phyloP scores from a whole-genome alignment of 345 rosid genomes.

The Durio zibethinus region DNA sequence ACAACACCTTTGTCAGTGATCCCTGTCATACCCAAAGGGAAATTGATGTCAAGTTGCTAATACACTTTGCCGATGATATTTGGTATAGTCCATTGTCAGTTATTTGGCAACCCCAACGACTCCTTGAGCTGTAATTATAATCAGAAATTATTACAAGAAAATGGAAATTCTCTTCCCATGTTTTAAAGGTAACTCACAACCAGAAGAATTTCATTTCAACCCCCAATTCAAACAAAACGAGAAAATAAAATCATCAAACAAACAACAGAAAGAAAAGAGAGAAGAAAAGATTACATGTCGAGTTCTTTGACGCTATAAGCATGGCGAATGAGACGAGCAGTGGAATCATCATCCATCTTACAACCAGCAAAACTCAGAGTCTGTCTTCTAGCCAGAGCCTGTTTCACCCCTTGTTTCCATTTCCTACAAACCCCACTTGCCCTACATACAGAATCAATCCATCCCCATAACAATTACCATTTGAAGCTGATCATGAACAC shows the following conservation, averaged over 20 bases:
- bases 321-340: conserved; percentile 61
- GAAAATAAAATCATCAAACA: neutral
- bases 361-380: conserved; percentile 71
- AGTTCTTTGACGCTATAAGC: conserved; percentile 84
- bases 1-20: conserved; percentile 87
- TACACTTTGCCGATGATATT: conserved; percentile 71
- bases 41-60: conserved; percentile 61
- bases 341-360: conserved; percentile 83
- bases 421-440: conserved; percentile 79
- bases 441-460: conserved; percentile 33
- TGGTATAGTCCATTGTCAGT: conserved; percentile 71
- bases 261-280: neutral
- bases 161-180: no score
- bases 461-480: no score
- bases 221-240: neutral
- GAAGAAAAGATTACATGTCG: conserved; percentile 54
- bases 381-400: conserved; percentile 62
- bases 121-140: conserved; percentile 57
- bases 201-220: no score
- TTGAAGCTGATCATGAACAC: neutral
- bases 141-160: neutral
- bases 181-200: no score
- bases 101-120: conserved; percentile 91
- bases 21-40: conserved; percentile 83
- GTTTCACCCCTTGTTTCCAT: conserved; percentile 87